Percentiles rank a stretch among this genome's conserved stretches.
Evolutionary conservation across 306 rosid genomes (phyloP).

Genomic region (Dicorynia guianensis): DNA sequence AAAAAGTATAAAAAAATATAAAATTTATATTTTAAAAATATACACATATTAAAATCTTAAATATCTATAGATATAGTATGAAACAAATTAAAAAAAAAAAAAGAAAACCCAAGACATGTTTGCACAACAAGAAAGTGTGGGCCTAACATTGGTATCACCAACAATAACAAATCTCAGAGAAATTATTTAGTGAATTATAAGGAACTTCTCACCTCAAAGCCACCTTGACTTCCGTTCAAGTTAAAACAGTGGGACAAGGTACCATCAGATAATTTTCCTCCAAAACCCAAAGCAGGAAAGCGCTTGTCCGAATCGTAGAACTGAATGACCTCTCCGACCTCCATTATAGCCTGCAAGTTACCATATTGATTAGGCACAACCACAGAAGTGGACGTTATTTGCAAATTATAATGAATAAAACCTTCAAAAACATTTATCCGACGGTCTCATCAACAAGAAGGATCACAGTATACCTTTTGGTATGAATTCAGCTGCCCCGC

Average conservation of each 20-base stretch:
- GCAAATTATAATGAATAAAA: slow-evolving; percentile 4
- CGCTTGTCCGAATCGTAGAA: slow-evolving; percentile 74
- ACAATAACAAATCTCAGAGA: background rate
- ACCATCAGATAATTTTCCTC: slow-evolving; percentile 61
- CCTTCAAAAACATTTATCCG: slow-evolving; percentile 6
- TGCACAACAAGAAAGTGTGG: too few species aligned
- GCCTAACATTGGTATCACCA: too few species aligned
- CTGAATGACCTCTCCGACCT: slow-evolving; percentile 90
- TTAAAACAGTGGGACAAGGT: slow-evolving; percentile 78
- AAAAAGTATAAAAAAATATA: too few species aligned
- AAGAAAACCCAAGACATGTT: too few species aligned
- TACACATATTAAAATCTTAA: too few species aligned
- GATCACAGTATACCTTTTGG: slow-evolving; percentile 62
- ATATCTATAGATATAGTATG: too few species aligned
- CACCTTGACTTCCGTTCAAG: slow-evolving; percentile 61
- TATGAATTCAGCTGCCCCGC: slow-evolving; percentile 74
- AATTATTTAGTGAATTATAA: slow-evolving; percentile 12
- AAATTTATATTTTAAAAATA: too few species aligned
- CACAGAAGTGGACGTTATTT: background rate
- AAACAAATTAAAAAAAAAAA: too few species aligned
- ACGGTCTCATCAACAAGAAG: slow-evolving; percentile 19
- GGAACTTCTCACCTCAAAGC: slow-evolving; percentile 61
- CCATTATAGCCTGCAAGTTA: slow-evolving; percentile 71
- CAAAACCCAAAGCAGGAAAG: slow-evolving; percentile 98
- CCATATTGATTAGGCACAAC: slow-evolving; percentile 31